Percentiles rank a stretch among this genome's conserved stretches.
Conservation (phyloP, 2,329 filamentous ascomycete genomes). For the Ascosphaera aggregata region DNA sequence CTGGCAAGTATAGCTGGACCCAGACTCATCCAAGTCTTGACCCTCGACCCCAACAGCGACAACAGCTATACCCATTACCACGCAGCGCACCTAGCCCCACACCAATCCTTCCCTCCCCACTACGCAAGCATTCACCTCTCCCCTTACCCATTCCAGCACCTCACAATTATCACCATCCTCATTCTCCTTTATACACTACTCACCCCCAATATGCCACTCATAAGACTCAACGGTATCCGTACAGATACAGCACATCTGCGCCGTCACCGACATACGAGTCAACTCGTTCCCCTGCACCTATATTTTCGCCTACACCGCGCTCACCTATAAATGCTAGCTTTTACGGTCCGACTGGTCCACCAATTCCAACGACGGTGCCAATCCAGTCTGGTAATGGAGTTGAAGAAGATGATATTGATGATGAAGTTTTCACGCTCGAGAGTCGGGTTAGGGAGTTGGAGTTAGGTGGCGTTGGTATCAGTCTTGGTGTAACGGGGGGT, state of each 20-base stretch:
- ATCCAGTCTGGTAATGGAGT: background rate
- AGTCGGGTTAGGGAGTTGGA: background rate
- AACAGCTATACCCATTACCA: too few species aligned
- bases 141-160: too few species aligned
- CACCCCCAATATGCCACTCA: too few species aligned
- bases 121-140: too few species aligned
- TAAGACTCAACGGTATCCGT: too few species aligned
- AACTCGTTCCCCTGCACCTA: background rate
- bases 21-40: too few species aligned
- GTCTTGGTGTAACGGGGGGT: background rate
- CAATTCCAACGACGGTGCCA: background rate
- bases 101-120: too few species aligned
- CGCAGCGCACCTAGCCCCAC: too few species aligned
- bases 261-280: background rate
- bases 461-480: background rate
- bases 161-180: too few species aligned
- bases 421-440: background rate
- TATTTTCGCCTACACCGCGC: background rate
- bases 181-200: too few species aligned
- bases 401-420: background rate
- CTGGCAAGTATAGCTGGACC: background rate
- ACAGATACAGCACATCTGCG: background rate
- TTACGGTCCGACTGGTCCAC: background rate
- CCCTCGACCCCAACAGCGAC: too few species aligned
- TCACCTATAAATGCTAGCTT: background rate